phyloP scores from a whole-genome alignment of 345 rosid species.

The Rubroshorea leprosula region DNA sequence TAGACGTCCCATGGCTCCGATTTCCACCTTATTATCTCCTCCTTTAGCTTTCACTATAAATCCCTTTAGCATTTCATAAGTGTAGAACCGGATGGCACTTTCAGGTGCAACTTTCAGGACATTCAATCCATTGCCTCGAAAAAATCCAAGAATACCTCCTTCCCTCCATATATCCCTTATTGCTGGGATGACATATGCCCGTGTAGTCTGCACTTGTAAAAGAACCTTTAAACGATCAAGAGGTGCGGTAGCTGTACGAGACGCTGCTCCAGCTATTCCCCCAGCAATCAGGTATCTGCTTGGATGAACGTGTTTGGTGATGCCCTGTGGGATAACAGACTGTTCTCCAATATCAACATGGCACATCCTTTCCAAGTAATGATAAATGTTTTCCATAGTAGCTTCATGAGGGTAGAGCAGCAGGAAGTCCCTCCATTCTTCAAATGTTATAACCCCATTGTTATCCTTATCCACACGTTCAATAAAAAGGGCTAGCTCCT shows the following conservation, averaged over 20 bases:
- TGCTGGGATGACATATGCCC: constrained; percentile 55
- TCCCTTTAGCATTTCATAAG: constrained; percentile 68
- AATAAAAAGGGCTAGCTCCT: constrained; percentile 80
- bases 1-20: constrained; percentile 61
- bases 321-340: constrained; percentile 76
- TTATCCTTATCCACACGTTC: constrained; percentile 92
- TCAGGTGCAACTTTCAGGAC: constrained; percentile 90
- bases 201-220: constrained; percentile 72
- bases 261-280: constrained; percentile 84
- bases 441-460: constrained; percentile 84
- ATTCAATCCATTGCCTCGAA: constrained; percentile 79
- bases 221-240: constrained; percentile 83
- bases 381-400: constrained; percentile 84
- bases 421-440: constrained; percentile 96
- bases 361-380: constrained; percentile 80
- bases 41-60: constrained; percentile 41
- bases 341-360: constrained; percentile 90
- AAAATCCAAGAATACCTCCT: constrained; percentile 57
- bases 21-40: constrained; percentile 47
- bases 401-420: constrained; percentile 92
- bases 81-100: constrained; percentile 80
- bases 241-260: constrained; percentile 88
- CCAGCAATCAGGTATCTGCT: constrained; percentile 86
- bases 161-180: constrained; percentile 59
- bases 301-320: constrained; percentile 66